Percentiles rank a stretch among this genome's conserved stretches.
These are phyloP conservation scores for Candida maltosa DNA, from an alignment of 805 yeast species.

Conservation along the genomic window DNA sequence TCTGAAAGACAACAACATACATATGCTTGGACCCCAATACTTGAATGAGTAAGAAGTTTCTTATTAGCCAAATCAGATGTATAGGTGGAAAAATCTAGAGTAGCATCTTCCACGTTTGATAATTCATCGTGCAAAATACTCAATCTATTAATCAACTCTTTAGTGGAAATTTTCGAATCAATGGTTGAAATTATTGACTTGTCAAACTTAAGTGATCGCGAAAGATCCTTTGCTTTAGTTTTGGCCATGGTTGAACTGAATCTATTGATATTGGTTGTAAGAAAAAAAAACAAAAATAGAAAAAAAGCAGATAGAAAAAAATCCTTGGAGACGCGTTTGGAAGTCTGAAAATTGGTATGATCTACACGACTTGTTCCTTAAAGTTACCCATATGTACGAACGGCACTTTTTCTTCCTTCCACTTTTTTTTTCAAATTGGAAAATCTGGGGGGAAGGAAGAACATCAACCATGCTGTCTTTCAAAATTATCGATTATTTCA, in stretches of 20 bases:
- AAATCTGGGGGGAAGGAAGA: no score
- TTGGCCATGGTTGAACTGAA: no score
- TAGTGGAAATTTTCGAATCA: constrained; percentile 54
- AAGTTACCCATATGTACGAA: no score
- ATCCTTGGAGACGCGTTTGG: no score
- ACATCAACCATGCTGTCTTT: constrained; percentile 5
- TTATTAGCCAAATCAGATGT: constrained; percentile 53
- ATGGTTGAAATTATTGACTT: constrained; percentile 55
- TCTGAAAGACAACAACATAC: constrained; percentile 76
- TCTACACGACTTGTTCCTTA: no score
- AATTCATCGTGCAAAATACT: constrained; percentile 62
- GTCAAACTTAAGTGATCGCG: constrained; percentile 36
- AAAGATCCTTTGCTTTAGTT: no score
- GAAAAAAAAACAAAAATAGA: no score
- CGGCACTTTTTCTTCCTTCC: no score
- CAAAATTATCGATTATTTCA: constrained; percentile 19
- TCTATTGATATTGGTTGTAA: no score
- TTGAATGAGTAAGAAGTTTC: constrained; percentile 58
- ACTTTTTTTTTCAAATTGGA: no score
- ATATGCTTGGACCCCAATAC: constrained; percentile 65
- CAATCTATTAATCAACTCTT: constrained; percentile 57
- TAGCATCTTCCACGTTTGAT: constrained; percentile 58
- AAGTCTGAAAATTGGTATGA: no score
- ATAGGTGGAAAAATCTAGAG: constrained; percentile 42
- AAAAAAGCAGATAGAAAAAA: no score